These are phyloP conservation scores for Ascoidea tarda DNA, from an alignment of 805 yeast species.

Conservation along the genomic window DNA sequence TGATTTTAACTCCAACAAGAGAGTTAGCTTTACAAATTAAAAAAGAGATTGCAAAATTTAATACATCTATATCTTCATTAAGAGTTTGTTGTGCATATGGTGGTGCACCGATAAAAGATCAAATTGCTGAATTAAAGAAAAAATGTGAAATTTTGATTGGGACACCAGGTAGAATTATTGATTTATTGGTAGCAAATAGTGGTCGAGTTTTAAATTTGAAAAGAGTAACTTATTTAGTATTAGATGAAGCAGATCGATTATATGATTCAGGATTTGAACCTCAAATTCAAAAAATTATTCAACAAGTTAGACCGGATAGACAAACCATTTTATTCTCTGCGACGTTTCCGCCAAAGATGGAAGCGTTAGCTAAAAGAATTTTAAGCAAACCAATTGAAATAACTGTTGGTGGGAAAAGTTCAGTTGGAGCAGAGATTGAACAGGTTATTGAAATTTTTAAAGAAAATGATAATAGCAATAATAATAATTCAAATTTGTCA, in stretches of 20 bases:
- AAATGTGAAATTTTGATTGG: slow-evolving; percentile 78
- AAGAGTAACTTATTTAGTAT: slow-evolving; percentile 61
- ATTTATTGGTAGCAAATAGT: slow-evolving; percentile 66
- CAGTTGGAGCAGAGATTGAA: slow-evolving; percentile 67
- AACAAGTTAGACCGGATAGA: slow-evolving; percentile 67
- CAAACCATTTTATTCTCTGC: slow-evolving; percentile 92
- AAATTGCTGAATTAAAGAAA: slow-evolving; percentile 64
- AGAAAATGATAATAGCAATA: slow-evolving; percentile 1
- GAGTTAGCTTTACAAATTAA: slow-evolving; percentile 80
- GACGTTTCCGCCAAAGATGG: slow-evolving; percentile 77
- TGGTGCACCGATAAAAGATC: slow-evolving; percentile 71
- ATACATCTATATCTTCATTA: slow-evolving; percentile 30
- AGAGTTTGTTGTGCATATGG: slow-evolving; percentile 75
- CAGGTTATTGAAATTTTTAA: slow-evolving; percentile 54
- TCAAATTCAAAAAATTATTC: slow-evolving; percentile 70
- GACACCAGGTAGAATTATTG: slow-evolving; percentile 92
- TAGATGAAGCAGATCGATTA: slow-evolving; percentile 95
- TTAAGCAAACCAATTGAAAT: slow-evolving; percentile 59
- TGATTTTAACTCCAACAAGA: slow-evolving; percentile 82
- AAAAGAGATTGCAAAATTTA: slow-evolving; percentile 48
- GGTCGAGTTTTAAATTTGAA: slow-evolving; percentile 52
- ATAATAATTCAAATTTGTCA: slow-evolving; percentile 17
- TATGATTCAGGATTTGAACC: slow-evolving; percentile 97
- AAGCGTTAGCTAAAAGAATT: slow-evolving; percentile 53
- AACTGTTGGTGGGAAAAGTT: slow-evolving; percentile 64